Evolutionary conservation across 306 rosid species (phyloP), one percentile per base, ranked within the genome.

Genomic region (Citrullus colocynthis): DNA sequence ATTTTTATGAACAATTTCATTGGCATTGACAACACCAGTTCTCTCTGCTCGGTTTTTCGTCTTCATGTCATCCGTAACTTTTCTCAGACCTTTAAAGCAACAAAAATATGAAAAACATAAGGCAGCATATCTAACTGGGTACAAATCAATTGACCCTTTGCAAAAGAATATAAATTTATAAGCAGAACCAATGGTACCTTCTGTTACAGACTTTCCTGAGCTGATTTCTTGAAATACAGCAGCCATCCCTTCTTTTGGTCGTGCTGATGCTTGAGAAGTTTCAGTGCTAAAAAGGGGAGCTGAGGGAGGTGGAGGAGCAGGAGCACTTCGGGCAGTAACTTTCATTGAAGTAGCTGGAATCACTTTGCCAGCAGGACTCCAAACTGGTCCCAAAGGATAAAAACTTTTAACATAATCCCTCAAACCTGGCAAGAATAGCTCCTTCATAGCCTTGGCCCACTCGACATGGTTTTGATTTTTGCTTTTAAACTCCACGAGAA

Each of bases 391-490:
- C 90, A 91, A 79, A 18, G 99, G 97, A 86, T 86, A 79, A 85
- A 84, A 83, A 64, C 87, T 83, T 87, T 91, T 95, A 69, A 95
- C 96, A 77, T 89, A 95, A 71, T 95, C 99, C 80, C 91, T 91
- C 88, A 95, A 84, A 79, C 99, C 99, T 83, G 97, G 93, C 3
- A 91, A 57, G 85, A 89, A 95, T 74, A 95, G 85, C 83, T 95
- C 99, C 88, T 95, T 95, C 57, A 95, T 75, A 81, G 99, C 93
- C 87, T 89, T 95, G 80, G 87, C 96, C 97, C 97, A 95, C 88
- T 95, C 97, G 65, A 90, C 89, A 85, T 95, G 99, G 86, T 89
- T 87, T 79, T 90, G 91, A 85, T 95, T 97, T 85, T 95, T 92
- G 89, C 74, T 90, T 85, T 84, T 87, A 79, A 87, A 91, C 84